phyloP scores from a whole-genome alignment of 1,284 basidiomycete genomes.

The Microbotryum lychnidis-dioicae region DNA sequence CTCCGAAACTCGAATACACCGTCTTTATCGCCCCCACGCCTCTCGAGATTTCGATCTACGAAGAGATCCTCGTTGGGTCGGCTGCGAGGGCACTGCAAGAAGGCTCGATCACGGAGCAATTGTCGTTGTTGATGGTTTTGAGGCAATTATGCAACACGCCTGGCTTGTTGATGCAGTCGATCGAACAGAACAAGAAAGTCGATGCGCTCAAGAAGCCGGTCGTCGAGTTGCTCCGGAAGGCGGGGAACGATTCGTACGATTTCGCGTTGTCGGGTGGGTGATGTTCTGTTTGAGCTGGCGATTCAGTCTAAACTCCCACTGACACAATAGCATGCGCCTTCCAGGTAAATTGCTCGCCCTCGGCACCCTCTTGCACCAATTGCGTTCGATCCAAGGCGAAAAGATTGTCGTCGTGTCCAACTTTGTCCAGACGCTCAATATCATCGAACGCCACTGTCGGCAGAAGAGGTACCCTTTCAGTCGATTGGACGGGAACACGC shows the following conservation, averaged over 20 bases:
- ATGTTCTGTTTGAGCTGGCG: neutral
- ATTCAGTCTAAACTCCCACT: constrained; percentile 40
- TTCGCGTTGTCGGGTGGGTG: constrained; percentile 47
- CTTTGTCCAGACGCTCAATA: constrained; percentile 67
- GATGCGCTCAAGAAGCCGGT: constrained; percentile 52
- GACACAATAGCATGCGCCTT: constrained; percentile 54
- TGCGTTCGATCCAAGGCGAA: constrained; percentile 67
- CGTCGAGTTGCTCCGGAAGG: constrained; percentile 40
- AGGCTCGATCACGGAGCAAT: constrained; percentile 27
- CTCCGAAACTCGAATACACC: constrained; percentile 90
- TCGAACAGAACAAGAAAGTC: constrained; percentile 13
- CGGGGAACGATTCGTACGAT: constrained; percentile 55
- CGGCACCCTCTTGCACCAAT: constrained; percentile 58
- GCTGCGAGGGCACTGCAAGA: constrained; percentile 16
- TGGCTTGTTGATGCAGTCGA: constrained; percentile 65
- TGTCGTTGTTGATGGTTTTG: constrained; percentile 37
- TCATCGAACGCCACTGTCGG: constrained; percentile 78
- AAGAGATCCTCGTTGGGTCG: constrained; percentile 53
- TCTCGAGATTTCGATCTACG: constrained; percentile 73
- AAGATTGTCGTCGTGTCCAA: constrained; percentile 67
- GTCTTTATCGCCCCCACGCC: constrained; percentile 77
- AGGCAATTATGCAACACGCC: constrained; percentile 93
- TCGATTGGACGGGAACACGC: constrained; percentile 82
- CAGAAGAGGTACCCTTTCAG: constrained; percentile 66
- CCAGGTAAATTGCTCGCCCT: constrained; percentile 75